Conservation (phyloP, 352 stramenopile species). For the Elongisporangium prolatum region DNA sequence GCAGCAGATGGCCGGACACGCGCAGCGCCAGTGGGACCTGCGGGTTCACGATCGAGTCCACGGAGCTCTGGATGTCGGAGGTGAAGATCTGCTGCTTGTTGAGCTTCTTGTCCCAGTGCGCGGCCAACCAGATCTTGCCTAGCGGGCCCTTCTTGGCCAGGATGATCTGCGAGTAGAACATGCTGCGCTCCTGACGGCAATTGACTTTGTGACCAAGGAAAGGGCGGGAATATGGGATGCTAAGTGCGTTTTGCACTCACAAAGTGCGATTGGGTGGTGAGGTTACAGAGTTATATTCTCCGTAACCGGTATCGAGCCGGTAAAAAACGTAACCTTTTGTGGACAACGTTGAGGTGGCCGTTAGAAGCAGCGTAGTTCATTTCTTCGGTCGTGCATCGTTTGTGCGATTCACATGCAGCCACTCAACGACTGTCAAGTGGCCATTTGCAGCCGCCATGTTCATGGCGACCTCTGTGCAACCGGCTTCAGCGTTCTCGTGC, state of each 20-base stretch:
- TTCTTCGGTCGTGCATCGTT: conserved; percentile 21
- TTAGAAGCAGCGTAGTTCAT: conserved; percentile 5
- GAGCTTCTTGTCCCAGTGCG: conserved; percentile 99
- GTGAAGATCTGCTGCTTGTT: conserved; percentile 98
- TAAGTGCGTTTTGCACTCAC: background rate
- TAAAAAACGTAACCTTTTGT: too few species aligned
- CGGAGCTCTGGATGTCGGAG: conserved; percentile 95
- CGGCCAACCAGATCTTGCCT: conserved; percentile 98
- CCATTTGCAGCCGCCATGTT: too few species aligned
- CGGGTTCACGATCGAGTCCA: conserved; percentile 96
- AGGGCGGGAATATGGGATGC: background rate
- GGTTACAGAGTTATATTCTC: too few species aligned
- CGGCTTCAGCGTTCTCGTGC: conserved; percentile 3
- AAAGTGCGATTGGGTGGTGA: background rate
- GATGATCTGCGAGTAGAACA: conserved; percentile 99
- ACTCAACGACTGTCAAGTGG: too few species aligned
- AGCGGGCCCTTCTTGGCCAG: conserved; percentile 98
- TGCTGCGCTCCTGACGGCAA: conserved; percentile 25
- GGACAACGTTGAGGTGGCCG: conserved; percentile 12
- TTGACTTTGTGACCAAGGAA: background rate
- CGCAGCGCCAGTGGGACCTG: conserved; percentile 95
- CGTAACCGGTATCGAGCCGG: too few species aligned
- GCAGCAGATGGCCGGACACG: conserved; percentile 96
- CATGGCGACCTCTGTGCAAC: too few species aligned
- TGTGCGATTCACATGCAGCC: conserved; percentile 4